These are phyloP conservation scores for Primulina eburnea DNA, from an alignment of 257 asterid genomes.

Conservation along the genomic window DNA sequence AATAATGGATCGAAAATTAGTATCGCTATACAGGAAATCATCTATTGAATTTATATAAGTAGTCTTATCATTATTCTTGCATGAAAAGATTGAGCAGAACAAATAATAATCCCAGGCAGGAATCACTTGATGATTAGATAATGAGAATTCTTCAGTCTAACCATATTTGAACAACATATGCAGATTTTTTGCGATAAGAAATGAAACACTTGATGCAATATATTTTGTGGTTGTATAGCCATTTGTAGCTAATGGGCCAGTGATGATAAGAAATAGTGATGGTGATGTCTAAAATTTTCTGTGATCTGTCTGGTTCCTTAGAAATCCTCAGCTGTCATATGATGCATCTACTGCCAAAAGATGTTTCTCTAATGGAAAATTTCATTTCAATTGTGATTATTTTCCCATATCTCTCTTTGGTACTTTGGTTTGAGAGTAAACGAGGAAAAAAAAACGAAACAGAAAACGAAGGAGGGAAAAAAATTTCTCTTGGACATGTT, in stretches of 20 bases:
- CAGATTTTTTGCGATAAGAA: neutral
- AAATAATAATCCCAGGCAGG: neutral
- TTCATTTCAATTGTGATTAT: neutral
- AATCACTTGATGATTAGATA: neutral
- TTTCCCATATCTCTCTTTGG: neutral
- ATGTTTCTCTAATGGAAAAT: neutral
- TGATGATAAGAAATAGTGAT: neutral
- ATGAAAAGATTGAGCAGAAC: neutral
- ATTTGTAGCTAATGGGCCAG: neutral
- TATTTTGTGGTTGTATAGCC: neutral
- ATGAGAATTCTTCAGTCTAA: too few species aligned
- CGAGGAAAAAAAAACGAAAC: neutral
- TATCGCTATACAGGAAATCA: too few species aligned
- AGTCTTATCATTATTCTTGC: neutral
- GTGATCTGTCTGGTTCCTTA: neutral
- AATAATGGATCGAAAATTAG: neutral
- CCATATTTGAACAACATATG: too few species aligned
- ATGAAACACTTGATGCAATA: too few species aligned
- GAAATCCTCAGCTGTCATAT: too few species aligned
- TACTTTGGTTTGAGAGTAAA: neutral
- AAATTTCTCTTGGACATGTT: neutral
- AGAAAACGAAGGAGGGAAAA: neutral
- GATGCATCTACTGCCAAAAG: neutral
- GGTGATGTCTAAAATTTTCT: neutral
- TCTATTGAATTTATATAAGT: too few species aligned